Conservation (phyloP, 495 filamentous ascomycete species). For the Talaromyces trachyspermus region DNA sequence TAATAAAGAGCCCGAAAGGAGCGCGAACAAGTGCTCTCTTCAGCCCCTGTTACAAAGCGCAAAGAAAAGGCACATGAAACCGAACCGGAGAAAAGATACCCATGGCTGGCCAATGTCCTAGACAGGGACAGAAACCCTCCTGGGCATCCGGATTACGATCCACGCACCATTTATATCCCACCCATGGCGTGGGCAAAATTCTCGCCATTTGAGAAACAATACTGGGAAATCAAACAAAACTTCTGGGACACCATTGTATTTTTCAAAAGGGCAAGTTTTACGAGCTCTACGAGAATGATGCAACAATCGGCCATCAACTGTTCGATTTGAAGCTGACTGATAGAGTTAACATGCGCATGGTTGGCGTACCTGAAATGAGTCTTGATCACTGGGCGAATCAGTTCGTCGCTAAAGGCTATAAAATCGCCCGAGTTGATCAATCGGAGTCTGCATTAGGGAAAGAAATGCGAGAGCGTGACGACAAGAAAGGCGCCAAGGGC, state of each 20-base stretch:
- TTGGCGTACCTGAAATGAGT: slow-evolving; percentile 86
- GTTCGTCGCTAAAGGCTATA: slow-evolving; percentile 89
- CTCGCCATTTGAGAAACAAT: slow-evolving; percentile 93
- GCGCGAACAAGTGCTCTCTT: slow-evolving; percentile 28
- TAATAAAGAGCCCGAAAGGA: slow-evolving; percentile 53
- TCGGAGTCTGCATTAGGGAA: slow-evolving; percentile 91
- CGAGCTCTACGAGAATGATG: slow-evolving; percentile 97
- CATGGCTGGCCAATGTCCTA: slow-evolving; percentile 77
- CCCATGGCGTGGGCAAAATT: slow-evolving; percentile 68
- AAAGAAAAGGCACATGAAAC: slow-evolving; percentile 72
- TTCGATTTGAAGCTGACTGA: slow-evolving; percentile 98
- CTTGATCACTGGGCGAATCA: slow-evolving; percentile 90
- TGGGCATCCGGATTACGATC: slow-evolving; percentile 85
- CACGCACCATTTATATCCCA: slow-evolving; percentile 84
- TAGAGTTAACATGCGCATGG: slow-evolving; percentile 98
- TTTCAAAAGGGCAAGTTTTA: slow-evolving; percentile 99
- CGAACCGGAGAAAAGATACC: slow-evolving; percentile 75
- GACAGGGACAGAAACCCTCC: slow-evolving; percentile 77
- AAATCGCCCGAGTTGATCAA: slow-evolving; percentile 95
- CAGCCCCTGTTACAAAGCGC: slow-evolving; percentile 41
- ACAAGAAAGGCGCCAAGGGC: slow-evolving; percentile 43
- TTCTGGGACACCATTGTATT: slow-evolving; percentile 97
- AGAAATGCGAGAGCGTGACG: slow-evolving; percentile 90
- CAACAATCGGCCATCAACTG: slow-evolving; percentile 90
- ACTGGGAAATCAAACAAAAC: slow-evolving; percentile 99